Base-by-base conservation (phyloP, 2,329 filamentous ascomycete species). In the Aspergillus clavatus region DNA sequence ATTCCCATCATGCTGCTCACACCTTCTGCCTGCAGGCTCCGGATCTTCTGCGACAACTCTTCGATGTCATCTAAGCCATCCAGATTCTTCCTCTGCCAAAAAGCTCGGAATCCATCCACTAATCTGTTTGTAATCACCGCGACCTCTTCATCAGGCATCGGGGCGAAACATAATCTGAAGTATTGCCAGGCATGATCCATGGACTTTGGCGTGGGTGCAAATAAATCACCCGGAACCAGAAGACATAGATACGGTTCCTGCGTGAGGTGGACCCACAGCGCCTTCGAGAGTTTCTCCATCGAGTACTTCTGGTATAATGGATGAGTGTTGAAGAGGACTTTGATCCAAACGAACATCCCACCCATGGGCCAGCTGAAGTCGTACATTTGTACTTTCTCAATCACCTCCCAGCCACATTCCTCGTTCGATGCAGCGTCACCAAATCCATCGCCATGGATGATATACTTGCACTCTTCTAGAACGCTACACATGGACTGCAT, bases 321-420 rank as follows among this genome's bases (percentile, higher is more conserved):
- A 61, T 95, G 89, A 2, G 74, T 72, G 43, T 84, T 79, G 56
- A 89, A 85, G 61, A 82, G 76, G 49, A 93, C 69, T 45, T 80
- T 77, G 3, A 95, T 59, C 90, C 90, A 96, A 45, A 94, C 69
- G 66, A 95, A 96, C 89, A 96, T 96, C 61, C 90, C 90, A 27
- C 84, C 90, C 22, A 86, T 80, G 1, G 90, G 89, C 77, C 86
- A 89, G 55, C 78, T 69, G 61, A 94, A 95, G 37, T 83, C 80
- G 66, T 84, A 87, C 54, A 95, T 78, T 48, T 78, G 76, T 1
- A 80, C 84, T 69, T 86, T 89, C 58, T 83, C 82, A 38, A 94
- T 77, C 47, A 90, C 78, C 47, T 83, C 79, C 83, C 87, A 93
- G 46, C 86, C 85, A 31, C 78, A 69, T 16, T 73, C 69, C 5